Conservation (phyloP, 176 grass and related monocot genomes). For the Zizania latifolia region DNA sequence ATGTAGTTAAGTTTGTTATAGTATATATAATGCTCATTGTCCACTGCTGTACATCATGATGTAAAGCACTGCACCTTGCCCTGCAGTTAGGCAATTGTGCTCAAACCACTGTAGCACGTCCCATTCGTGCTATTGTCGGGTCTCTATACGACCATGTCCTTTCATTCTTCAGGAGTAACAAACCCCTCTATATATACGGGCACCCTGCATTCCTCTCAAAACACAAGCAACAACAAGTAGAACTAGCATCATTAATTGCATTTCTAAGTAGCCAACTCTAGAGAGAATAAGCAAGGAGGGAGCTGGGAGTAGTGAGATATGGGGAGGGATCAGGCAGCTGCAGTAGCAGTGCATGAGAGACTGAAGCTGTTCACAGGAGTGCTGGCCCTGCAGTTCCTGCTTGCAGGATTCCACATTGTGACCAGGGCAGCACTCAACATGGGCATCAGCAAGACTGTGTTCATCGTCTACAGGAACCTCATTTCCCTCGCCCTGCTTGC, state of each 20-base stretch:
- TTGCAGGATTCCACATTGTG: slow-evolving; percentile 90
- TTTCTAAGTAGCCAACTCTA: not conserved
- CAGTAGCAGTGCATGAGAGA: slow-evolving; percentile 46
- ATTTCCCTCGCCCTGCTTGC: slow-evolving; percentile 80
- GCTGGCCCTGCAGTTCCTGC: slow-evolving; percentile 63
- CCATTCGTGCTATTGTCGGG: slow-evolving; percentile 30
- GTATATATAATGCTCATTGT: too few relatives aligned
- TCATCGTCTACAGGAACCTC: slow-evolving; percentile 86
- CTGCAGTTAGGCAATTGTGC: slow-evolving; percentile 16
- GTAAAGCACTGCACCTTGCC: slow-evolving; percentile 16
- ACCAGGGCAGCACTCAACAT: slow-evolving; percentile 77
- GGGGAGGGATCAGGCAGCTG: slow-evolving; percentile 18
- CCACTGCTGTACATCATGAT: too few relatives aligned
- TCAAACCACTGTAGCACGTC: slow-evolving; percentile 11
- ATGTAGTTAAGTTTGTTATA: too few relatives aligned
- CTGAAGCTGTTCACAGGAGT: slow-evolving; percentile 71
- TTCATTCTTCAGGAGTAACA: not conserved
- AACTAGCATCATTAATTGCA: not conserved
- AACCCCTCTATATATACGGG: slow-evolving; percentile 26
- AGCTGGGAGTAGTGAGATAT: slow-evolving; percentile 16
- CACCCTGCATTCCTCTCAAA: not conserved
- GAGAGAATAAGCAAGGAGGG: slow-evolving; percentile 1
- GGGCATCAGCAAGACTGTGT: slow-evolving; percentile 89
- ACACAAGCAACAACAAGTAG: slow-evolving; percentile 6
- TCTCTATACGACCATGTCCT: slow-evolving; percentile 26